Conservation (phyloP, 208 protist species). For the Crithidia mellificae region DNA sequence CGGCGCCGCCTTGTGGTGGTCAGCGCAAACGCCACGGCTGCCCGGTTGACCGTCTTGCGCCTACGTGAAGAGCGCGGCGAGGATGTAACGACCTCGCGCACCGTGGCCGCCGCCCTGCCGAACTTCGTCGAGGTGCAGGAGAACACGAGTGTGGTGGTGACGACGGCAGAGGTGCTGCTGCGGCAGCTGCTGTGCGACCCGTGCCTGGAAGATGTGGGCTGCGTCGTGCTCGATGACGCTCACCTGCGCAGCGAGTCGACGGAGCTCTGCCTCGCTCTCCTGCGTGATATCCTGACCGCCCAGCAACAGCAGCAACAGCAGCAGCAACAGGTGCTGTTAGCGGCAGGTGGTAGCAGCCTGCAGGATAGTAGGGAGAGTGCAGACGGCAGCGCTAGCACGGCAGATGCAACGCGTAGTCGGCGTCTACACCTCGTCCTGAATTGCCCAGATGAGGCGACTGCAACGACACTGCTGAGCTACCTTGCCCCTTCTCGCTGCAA, state of each 20-base stretch:
- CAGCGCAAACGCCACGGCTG: slow-evolving; percentile 58
- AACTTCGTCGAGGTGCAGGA: slow-evolving; percentile 46
- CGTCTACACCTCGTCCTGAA: slow-evolving; percentile 66
- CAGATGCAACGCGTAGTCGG: slow-evolving; percentile 7
- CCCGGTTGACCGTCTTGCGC: slow-evolving; percentile 56
- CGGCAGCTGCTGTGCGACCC: slow-evolving; percentile 85
- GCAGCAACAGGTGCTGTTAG: too few species aligned
- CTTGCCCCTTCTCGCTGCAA: slow-evolving; percentile 43
- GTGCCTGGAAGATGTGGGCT: slow-evolving; percentile 64
- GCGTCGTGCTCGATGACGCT: slow-evolving; percentile 83
- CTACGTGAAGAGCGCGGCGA: slow-evolving; percentile 89
- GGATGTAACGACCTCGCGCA: slow-evolving; percentile 40
- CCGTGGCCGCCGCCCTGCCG: slow-evolving; percentile 51
- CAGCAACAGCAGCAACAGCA: slow-evolving; percentile 31
- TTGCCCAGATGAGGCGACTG: slow-evolving; percentile 64
- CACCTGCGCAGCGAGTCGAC: slow-evolving; percentile 72
- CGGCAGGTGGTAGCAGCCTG: not conserved
- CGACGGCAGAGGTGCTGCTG: slow-evolving; percentile 79
- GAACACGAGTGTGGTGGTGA: slow-evolving; percentile 71
- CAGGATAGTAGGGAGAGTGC: too few species aligned
- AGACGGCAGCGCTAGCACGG: slow-evolving; percentile 10
- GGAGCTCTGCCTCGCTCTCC: slow-evolving; percentile 74
- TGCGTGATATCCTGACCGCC: slow-evolving; percentile 50
- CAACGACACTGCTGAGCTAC: slow-evolving; percentile 51
- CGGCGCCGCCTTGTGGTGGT: slow-evolving; percentile 72